Evolutionary conservation across 192 early-diverging fungal species (phyloP), one percentile per base, ranked within the genome.

Genomic region (Helicostylum pulchrum): DNA sequence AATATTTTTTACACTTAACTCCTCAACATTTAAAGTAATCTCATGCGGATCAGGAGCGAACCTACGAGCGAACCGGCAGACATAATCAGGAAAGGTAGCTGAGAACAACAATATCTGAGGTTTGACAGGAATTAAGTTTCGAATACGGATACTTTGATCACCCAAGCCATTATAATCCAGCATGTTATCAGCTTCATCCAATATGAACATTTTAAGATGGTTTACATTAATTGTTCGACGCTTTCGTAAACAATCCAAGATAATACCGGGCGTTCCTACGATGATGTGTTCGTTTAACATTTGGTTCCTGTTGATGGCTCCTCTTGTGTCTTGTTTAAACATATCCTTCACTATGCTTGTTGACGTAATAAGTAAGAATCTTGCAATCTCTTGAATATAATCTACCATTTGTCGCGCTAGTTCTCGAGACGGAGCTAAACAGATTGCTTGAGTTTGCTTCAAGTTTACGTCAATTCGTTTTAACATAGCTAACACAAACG

Each of bases 151-250:
- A 67, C 88, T 92, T 68, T 96, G 94, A 68, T 95, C 95, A 0
- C 89, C 93, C 30, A 97, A 78, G 12, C 85, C 80, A 64, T 88
- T 84, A 79, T 86, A 76, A 74, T 95, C 94, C 62, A 97, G 72
- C 97, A 97, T 96, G 65, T 93, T 96, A 68, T 99, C 97, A n/a
- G 97, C 97, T 76, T 99, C 97, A 70, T 99, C 97, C 66, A 99
- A 79, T 4, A 97, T 94, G 75, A 96, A 92, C 39, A 97, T 83
- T 45, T 85, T 83, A 43, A 94, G 69, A 54, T 81, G 53, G 4
- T 67, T 77, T 5, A 84, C 71, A 47, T 88, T 77, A 56, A 97
- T 63, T 9, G 78, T 68, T 15, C 86, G 68, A 44, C 83, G 79
- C 9, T 10, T 39, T 62, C 84, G 80, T 26, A 92, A 80, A 46